Conservation (phyloP, 139 green algal species). For the Nannochloris sp. region DNA sequence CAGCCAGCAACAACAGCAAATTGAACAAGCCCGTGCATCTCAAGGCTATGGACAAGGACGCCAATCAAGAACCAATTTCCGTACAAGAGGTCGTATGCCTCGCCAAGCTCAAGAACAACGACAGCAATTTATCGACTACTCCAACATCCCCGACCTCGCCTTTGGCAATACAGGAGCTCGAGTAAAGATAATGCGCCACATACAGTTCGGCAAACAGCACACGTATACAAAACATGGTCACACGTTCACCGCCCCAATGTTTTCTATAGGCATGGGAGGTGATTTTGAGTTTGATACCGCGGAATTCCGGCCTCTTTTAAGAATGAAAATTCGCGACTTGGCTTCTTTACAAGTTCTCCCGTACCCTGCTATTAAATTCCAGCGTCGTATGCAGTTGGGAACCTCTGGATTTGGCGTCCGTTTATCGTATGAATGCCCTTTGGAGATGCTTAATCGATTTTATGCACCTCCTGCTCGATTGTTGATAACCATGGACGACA, state of each 20-base stretch:
- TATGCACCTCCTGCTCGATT: conserved; percentile 23
- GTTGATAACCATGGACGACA: conserved; percentile 20
- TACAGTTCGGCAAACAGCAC: conserved; percentile 15
- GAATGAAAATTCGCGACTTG: conserved; percentile 24
- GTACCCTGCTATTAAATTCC: conserved; percentile 18
- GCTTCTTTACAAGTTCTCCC: conserved; percentile 19
- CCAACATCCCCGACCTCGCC: background rate
- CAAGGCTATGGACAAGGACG: background rate
- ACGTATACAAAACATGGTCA: background rate
- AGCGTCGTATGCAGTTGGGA: conserved; percentile 10
- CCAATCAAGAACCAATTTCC: background rate
- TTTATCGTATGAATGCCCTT: conserved; percentile 20
- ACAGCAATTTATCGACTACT: background rate
- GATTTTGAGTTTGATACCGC: conserved; percentile 31
- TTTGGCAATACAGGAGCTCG: conserved; percentile 16
- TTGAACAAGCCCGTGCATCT: background rate
- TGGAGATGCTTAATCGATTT: conserved; percentile 9
- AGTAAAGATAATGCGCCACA: conserved; percentile 30
- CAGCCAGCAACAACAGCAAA: too few species aligned
- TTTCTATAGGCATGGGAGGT: conserved; percentile 18
- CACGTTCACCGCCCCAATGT: background rate
- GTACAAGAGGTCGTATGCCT: background rate
- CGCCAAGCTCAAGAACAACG: background rate
- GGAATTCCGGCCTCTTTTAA: conserved; percentile 11
- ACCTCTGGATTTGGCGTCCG: conserved; percentile 7